Conservation (phyloP, 805 yeast species). For the Candida ipomoeae region DNA sequence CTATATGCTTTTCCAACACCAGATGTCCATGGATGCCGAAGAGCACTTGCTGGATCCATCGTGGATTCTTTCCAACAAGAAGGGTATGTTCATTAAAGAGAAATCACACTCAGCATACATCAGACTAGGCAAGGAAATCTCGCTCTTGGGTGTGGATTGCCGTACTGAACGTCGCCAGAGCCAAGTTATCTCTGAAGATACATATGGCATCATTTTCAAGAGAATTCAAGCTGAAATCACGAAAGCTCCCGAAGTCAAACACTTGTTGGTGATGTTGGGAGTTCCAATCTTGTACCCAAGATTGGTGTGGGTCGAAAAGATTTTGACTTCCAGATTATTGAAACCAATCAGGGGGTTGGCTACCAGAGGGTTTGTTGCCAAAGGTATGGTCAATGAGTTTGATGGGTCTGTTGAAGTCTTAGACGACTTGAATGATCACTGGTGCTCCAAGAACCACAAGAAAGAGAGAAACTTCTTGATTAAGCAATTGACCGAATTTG, state of each 20-base stretch:
- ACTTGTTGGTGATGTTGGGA: conserved; percentile 78
- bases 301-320: conserved; percentile 81
- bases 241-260: conserved; percentile 59
- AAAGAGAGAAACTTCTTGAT: conserved; percentile 73
- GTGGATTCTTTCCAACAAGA: conserved; percentile 58
- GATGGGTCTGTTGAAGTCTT: conserved; percentile 88
- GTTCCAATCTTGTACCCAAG: conserved; percentile 95
- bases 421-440: conserved; percentile 93
- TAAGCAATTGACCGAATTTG: conserved; percentile 58
- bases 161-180: conserved; percentile 79
- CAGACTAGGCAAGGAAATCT: conserved; percentile 69
- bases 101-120: conserved; percentile 65
- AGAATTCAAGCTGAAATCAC: conserved; percentile 56
- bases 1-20: conserved; percentile 91
- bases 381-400: conserved; percentile 82
- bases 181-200: conserved; percentile 48
- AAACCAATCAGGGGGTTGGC: conserved; percentile 61
- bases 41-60: conserved; percentile 37
- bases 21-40: conserved; percentile 46
- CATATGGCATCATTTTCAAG: conserved; percentile 60
- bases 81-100: conserved; percentile 69
- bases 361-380: conserved; percentile 52
- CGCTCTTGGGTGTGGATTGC: conserved; percentile 81
- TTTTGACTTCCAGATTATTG: conserved; percentile 57
- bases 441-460: conserved; percentile 91